Evolutionary conservation across 129 eudicot species (phyloP).

Genomic region (Ambrosia trifida): DNA sequence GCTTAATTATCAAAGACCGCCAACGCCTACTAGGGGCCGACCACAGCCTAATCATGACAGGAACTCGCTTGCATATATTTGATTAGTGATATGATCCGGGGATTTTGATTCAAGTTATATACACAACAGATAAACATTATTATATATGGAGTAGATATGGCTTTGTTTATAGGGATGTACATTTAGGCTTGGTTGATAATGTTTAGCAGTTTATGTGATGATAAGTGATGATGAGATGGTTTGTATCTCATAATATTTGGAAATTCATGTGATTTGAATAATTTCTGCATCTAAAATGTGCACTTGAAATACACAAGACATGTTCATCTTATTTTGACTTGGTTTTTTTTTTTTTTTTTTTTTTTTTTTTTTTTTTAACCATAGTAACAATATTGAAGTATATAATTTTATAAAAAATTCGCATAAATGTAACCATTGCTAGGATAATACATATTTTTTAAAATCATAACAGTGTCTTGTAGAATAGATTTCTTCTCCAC

Average conservation of each 20-base stretch:
- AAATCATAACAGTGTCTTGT: too few relatives aligned
- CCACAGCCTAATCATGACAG: constrained; percentile 89
- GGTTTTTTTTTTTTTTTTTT: too few relatives aligned
- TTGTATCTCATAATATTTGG: neutral
- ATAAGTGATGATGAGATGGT: neutral
- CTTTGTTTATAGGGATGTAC: constrained; percentile 23
- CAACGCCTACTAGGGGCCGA: constrained; percentile 93
- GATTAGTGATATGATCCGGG: constrained; percentile 17
- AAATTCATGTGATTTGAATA: neutral
- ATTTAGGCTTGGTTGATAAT: constrained; percentile 3
- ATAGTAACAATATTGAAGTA: too few relatives aligned
- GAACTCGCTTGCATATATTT: constrained; percentile 88
- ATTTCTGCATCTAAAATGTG: neutral
- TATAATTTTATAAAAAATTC: too few relatives aligned
- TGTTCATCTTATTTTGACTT: too few relatives aligned
- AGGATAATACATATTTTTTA: too few relatives aligned
- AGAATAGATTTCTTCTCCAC: too few relatives aligned
- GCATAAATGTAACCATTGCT: too few relatives aligned
- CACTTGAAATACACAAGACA: neutral
- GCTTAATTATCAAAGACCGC: constrained; percentile 93
- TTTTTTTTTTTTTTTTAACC: too few relatives aligned
- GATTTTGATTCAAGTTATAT: neutral
- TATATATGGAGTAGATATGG: neutral
- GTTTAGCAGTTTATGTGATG: neutral
- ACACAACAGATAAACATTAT: neutral